Conservation (phyloP, 306 rosid species). For the Pueraria montana region DNA sequence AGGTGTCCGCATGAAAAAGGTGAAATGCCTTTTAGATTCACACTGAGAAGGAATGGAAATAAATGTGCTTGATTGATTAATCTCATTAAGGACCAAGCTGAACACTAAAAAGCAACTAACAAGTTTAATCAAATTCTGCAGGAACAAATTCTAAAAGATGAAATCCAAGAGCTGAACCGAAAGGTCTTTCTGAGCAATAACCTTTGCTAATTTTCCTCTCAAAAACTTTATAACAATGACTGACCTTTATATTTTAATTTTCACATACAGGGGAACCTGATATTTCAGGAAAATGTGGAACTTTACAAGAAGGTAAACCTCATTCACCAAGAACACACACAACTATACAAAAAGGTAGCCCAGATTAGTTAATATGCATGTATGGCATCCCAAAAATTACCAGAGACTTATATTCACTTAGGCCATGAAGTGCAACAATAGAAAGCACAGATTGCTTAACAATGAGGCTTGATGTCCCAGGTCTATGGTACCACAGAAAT, state of each 20-base stretch:
- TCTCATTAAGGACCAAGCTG: constrained; percentile 9
- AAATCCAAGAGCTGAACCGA: constrained; percentile 58
- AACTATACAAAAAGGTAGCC: constrained; percentile 52
- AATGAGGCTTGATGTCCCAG: constrained; percentile 52
- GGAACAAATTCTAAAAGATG: constrained; percentile 63
- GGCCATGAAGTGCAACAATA: constrained; percentile 36
- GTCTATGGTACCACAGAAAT: constrained; percentile 50
- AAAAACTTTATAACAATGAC: constrained; percentile 11
- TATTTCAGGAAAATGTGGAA: constrained; percentile 63
- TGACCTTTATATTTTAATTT: constrained; percentile 3
- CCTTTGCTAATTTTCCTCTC: constrained; percentile 4
- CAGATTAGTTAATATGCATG: constrained; percentile 22
- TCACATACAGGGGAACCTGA: constrained; percentile 50
- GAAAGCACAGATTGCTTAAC: constrained; percentile 37
- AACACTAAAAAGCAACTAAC: constrained; percentile 43
- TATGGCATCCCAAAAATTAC: constrained; percentile 32
- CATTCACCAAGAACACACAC: constrained; percentile 53
- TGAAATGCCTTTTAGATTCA: constrained; percentile 38
- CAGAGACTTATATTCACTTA: constrained; percentile 33
- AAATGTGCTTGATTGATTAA: constrained; percentile 18
- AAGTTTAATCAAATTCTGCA: constrained; percentile 49
- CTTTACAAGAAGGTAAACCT: constrained; percentile 63
- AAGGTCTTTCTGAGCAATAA: constrained; percentile 51
- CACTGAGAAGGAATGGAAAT: constrained; percentile 3
- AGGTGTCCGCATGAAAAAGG: constrained; percentile 76